Evolutionary conservation across 139 green algal species (phyloP).

Genomic region (Spirogloea muscicola): DNA sequence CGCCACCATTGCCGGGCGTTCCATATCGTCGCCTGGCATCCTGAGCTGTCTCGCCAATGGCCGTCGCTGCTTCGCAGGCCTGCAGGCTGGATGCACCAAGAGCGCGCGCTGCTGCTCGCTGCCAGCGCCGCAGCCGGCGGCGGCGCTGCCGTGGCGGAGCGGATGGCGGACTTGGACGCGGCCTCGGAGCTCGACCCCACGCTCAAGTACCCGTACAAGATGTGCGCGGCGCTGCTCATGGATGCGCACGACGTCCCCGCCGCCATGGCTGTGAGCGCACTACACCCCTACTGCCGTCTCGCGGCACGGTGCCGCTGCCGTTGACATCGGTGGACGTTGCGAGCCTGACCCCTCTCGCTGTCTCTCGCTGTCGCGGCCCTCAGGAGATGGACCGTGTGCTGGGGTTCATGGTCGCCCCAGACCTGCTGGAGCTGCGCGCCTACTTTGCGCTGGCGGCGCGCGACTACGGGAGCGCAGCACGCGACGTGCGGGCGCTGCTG

Average conservation of each 20-base stretch:
- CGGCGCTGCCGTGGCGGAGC: no score
- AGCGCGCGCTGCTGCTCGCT: background rate
- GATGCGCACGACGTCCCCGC: background rate
- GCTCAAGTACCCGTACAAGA: conserved; percentile 16
- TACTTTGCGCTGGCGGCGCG: background rate
- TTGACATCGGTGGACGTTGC: no score
- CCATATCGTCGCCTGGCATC: no score
- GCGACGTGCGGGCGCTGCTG: conserved; percentile 8
- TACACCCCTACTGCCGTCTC: no score
- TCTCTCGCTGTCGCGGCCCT: no score
- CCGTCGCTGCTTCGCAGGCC: no score
- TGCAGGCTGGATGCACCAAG: background rate
- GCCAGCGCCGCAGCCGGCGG: background rate
- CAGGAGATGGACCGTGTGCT: background rate
- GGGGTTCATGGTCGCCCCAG: background rate
- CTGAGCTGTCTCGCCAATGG: no score
- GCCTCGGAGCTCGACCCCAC: background rate
- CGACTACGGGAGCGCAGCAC: background rate
- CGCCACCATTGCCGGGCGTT: no score
- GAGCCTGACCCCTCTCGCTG: no score
- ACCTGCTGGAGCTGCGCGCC: conserved; percentile 3
- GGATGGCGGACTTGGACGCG: background rate
- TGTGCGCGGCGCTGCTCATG: background rate
- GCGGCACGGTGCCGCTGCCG: no score
- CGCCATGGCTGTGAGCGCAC: no score